phyloP scores from a whole-genome alignment of 345 rosid species.

The Brassica nigra region DNA sequence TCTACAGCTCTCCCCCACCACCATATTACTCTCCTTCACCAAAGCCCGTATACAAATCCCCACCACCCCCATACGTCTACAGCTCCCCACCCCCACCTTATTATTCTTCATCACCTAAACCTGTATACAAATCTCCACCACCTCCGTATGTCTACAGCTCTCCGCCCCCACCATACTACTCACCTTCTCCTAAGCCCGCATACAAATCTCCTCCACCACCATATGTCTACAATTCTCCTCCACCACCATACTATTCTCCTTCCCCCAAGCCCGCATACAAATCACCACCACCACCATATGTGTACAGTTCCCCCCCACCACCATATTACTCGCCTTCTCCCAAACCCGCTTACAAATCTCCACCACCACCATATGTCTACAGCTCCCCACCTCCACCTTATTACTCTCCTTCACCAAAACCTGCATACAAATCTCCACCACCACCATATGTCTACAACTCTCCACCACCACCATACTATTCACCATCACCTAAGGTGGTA shows the following conservation, averaged over 20 bases:
- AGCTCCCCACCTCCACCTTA: background rate
- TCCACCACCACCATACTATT: constrained; percentile 12
- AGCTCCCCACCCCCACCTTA: constrained; percentile 1
- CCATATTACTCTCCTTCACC: background rate
- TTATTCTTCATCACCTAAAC: background rate
- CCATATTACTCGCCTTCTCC: background rate
- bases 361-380: constrained; percentile 7
- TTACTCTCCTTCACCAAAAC: background rate
- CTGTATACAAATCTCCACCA: background rate
- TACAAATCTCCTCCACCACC: constrained; percentile 13
- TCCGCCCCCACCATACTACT: constrained; percentile 17
- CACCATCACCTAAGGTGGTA: background rate
- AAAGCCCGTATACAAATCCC: background rate
- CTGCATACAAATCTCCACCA: background rate
- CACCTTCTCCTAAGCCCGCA: background rate
- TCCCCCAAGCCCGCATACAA: background rate
- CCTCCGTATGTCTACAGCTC: constrained; percentile 8
- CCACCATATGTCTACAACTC: background rate
- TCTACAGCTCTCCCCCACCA: constrained; percentile 17
- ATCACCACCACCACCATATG: background rate
- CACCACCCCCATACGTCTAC: background rate
- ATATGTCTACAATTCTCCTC: background rate
- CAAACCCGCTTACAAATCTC: background rate
- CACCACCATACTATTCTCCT: background rate
- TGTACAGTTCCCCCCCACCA: background rate